Percentiles rank a stretch among this genome's conserved stretches.
Evolutionary conservation across 371 early-diverging fungal genomes (phyloP).

Genomic region (Entomophthora muscae): DNA sequence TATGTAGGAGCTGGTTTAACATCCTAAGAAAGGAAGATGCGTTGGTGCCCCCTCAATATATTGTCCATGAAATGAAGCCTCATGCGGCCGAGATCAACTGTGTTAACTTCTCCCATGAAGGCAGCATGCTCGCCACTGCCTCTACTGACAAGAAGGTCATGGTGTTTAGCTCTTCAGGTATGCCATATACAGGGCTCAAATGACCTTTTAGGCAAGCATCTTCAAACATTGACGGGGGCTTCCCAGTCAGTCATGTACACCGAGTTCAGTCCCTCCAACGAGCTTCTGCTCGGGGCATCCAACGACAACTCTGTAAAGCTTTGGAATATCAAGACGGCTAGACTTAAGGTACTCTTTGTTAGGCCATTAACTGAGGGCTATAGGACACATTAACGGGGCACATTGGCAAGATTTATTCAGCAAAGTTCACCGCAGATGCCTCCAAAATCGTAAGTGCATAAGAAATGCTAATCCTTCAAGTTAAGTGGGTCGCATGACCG

Average conservation of each 20-base stretch:
- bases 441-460: constrained; percentile 42
- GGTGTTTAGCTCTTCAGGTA: constrained; percentile 40
- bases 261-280: constrained; percentile 54
- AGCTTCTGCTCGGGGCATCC: constrained; percentile 64
- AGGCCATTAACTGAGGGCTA: constrained; percentile 13
- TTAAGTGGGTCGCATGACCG: constrained; percentile 89
- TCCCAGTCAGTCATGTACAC: constrained; percentile 69
- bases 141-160: constrained; percentile 73
- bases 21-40: not conserved
- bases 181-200: not conserved
- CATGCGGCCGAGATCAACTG: constrained; percentile 72
- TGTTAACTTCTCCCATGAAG: constrained; percentile 52
- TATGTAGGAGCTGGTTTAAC: not conserved
- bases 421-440: constrained; percentile 63
- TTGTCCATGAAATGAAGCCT: constrained; percentile 14
- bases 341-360: constrained; percentile 27
- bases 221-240: constrained; percentile 60
- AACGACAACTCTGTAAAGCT: constrained; percentile 81
- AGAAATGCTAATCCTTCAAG: constrained; percentile 14
- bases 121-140: constrained; percentile 67
- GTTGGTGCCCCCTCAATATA: not conserved
- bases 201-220: constrained; percentile 19
- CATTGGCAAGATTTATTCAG: constrained; percentile 79
- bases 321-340: constrained; percentile 60
- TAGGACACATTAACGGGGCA: constrained; percentile 91